Percentiles rank a stretch among this genome's conserved stretches.
Evolutionary conservation across 1,284 basidiomycete species (phyloP).

Genomic region (Ustilago trichophora): DNA sequence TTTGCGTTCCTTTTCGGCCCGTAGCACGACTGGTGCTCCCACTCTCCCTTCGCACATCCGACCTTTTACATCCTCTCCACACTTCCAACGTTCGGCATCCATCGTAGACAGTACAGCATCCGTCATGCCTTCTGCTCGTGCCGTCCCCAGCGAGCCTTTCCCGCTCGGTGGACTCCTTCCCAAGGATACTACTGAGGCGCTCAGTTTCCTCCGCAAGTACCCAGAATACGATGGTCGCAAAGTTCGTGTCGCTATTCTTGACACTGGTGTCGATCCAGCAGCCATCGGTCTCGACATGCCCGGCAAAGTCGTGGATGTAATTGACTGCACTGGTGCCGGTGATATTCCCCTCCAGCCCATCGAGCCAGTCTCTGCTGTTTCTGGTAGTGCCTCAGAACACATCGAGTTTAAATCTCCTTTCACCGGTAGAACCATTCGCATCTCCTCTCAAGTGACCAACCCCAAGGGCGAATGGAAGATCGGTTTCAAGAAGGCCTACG

Average conservation of each 20-base stretch:
- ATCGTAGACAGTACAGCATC: constrained; percentile 20
- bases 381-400: constrained; percentile 4
- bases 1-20: too few species aligned
- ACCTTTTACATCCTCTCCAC: constrained; percentile 1
- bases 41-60: not conserved
- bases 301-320: constrained; percentile 66
- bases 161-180: constrained; percentile 64
- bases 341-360: constrained; percentile 55
- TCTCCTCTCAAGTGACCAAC: constrained; percentile 55
- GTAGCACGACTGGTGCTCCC: not conserved
- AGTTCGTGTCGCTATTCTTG: constrained; percentile 66
- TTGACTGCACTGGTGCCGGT: constrained; percentile 66
- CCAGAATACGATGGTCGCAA: constrained; percentile 64
- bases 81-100: not conserved
- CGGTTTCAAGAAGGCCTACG: constrained; percentile 65
- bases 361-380: constrained; percentile 17
- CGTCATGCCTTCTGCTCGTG: constrained; percentile 32
- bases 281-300: constrained; percentile 63
- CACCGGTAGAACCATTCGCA: constrained; percentile 59
- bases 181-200: constrained; percentile 65
- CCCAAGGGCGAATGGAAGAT: constrained; percentile 64
- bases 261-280: constrained; percentile 67
- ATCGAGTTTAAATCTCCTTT: constrained; percentile 60
- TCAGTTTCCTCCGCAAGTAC: constrained; percentile 62
- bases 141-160: constrained; percentile 51